Evolutionary conservation across 805 yeast species (phyloP).

Genomic region (Hanseniaspora pseudoguilliermondii): DNA sequence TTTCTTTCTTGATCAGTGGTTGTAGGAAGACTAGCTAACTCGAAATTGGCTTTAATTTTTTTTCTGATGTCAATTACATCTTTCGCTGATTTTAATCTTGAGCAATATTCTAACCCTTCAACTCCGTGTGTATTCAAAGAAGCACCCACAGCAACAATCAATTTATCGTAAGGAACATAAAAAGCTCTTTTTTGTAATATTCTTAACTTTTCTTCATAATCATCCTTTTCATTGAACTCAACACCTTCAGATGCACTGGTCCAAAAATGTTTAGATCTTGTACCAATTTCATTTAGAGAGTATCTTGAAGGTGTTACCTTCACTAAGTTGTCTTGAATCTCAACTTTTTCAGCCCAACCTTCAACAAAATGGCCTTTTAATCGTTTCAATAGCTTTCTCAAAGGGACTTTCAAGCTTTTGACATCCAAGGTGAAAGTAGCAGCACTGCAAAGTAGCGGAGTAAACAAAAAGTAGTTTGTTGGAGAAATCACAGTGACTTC

Average conservation of each 20-base stretch:
- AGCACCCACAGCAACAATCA: constrained; percentile 59
- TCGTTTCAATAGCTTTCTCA: constrained; percentile 41
- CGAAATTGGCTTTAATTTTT: constrained; percentile 43
- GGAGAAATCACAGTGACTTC: constrained; percentile 59
- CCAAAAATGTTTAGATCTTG: constrained; percentile 33
- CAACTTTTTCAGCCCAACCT: constrained; percentile 48
- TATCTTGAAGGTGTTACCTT: constrained; percentile 38
- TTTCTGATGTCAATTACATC: constrained; percentile 48
- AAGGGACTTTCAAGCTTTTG: constrained; percentile 51
- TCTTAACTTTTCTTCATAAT: constrained; percentile 37
- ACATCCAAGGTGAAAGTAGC: constrained; percentile 60
- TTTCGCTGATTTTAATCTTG: constrained; percentile 51
- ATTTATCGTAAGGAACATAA: constrained; percentile 60
- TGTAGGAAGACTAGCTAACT: constrained; percentile 52
- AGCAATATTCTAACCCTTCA: constrained; percentile 49
- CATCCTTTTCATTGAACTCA: constrained; percentile 41
- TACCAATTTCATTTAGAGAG: constrained; percentile 27
- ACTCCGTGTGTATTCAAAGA: constrained; percentile 60
- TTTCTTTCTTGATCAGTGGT: constrained; percentile 52
- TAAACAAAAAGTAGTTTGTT: constrained; percentile 54
- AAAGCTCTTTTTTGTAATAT: constrained; percentile 35
- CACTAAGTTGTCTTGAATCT: constrained; percentile 42
- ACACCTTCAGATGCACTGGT: constrained; percentile 51
- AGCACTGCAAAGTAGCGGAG: constrained; percentile 57
- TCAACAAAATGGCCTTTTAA: constrained; percentile 51